These are phyloP conservation scores for Blastobotrys apis DNA, from an alignment of 1,139 yeast species.

Conservation along the genomic window DNA sequence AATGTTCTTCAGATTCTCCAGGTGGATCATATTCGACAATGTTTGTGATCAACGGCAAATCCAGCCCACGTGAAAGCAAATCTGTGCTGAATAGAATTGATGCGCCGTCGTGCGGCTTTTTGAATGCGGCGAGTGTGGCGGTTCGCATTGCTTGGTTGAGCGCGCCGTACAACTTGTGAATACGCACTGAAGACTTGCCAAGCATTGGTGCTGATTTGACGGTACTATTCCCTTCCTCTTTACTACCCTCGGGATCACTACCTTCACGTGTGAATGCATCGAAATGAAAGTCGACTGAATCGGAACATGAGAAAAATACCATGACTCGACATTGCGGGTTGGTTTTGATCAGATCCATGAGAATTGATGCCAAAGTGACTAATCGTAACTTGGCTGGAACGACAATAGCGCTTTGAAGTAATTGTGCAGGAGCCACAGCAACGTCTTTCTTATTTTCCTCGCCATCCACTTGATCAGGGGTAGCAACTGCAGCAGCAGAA, in stretches of 20 bases:
- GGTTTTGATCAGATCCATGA: slow-evolving; percentile 47
- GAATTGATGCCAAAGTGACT: slow-evolving; percentile 68
- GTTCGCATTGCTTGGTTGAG: slow-evolving; percentile 78
- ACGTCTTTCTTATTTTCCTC: slow-evolving; percentile 43
- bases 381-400: slow-evolving; percentile 90
- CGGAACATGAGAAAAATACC: slow-evolving; percentile 90
- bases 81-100: slow-evolving; percentile 83
- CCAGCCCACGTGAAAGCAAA: slow-evolving; percentile 91
- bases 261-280: slow-evolving; percentile 54
- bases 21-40: slow-evolving; percentile 92
- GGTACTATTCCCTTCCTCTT: slow-evolving; percentile 23
- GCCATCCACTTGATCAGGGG: slow-evolving; percentile 34
- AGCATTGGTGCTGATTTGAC: slow-evolving; percentile 48
- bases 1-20: slow-evolving; percentile 85
- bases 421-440: slow-evolving; percentile 80
- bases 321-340: slow-evolving; percentile 53
- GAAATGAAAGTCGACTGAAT: slow-evolving; percentile 90
- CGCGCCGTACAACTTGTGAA: slow-evolving; percentile 89
- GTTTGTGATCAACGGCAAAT: slow-evolving; percentile 63
- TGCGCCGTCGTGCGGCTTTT: slow-evolving; percentile 37
- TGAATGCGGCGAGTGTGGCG: slow-evolving; percentile 63
- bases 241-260: slow-evolving; percentile 17
- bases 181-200: slow-evolving; percentile 44
- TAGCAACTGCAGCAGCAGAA: slow-evolving; percentile 64
- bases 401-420: slow-evolving; percentile 67